Evolutionary conservation across 2,329 filamentous ascomycete genomes (phyloP), one percentile per base, ranked within the genome.

Genomic region (Talaromyces sp.): DNA sequence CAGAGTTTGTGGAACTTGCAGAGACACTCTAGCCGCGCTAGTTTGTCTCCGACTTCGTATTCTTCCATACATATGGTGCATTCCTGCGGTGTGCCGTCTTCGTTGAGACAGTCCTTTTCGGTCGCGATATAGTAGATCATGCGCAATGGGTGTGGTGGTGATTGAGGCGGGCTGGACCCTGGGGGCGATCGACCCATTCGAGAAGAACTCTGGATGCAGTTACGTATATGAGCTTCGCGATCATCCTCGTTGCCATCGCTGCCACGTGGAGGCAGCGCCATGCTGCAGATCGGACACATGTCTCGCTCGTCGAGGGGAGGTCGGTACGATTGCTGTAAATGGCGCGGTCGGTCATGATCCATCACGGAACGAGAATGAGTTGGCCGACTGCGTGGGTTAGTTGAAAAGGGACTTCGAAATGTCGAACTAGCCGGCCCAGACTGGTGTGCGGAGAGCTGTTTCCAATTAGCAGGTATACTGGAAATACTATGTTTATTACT

Each of bases 51-150:
- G 11, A 80, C 78, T 65, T 84, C 80, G 67, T 87, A 87, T 59
- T 88, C 85, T 63, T 86, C 84, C 67, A 87, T 83, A 68, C 85
- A 88, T 56, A 88, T 87, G 9, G 84, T 80, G 64, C 85, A 88
- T 67, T 88, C 85, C 48, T 81, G 80, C 56, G 74, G 65, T 50
- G 77, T 77, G 19, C 82, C 80, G 58, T 84, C 81, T 24, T 77
- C 73, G 5, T 80, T 80, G 1, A 82, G 68, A 65, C 85, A 87
- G 63, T 88, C 85, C 68, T 88, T 88, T 69, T 88, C 85, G 0
- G 82, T 86, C 0, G 85, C 85, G 6, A 73, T 77, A 64, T 85
- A 87, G 1, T 69, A 69, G 14, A 78, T 64, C 75, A 79, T 78
- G 17, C 73, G 72, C 12, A 74, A 63, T 24, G 68, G 57, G 17